Base-by-base conservation (phyloP, 768 basidiomycete genomes). In the Boletales sp. region DNA sequence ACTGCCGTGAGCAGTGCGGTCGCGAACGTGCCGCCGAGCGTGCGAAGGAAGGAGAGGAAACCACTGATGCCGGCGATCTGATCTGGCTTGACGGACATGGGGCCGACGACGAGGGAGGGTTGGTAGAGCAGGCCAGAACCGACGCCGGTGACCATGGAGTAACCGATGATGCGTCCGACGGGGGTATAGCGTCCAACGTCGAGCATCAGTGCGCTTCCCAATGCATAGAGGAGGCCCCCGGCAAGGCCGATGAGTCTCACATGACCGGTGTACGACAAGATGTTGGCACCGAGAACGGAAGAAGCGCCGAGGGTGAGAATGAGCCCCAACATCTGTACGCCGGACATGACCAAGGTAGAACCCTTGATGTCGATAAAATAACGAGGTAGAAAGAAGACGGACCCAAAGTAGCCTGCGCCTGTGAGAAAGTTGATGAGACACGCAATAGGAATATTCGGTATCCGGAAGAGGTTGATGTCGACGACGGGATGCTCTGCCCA, bases 371-470 rank as follows among this genome's bases (percentile, higher is more conserved):
- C 69, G 53, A 72, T 72, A 42, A 69, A 71, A 51, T 71, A 69
- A 35, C 67, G 70, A n/a, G 68, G 68, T 21, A 69, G 61, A 53
- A 72, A 69, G 52, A 72, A 69, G 49, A 71, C 68, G 13, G 59
- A 58, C 9, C 69, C 68, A 47, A 69, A 71, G 54, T 69, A 71
- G 17, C 68, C 69, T 13, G 70, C 70, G 39, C 70, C 68, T 0
- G 68, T 70, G 41, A 69, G 65, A 53, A 69, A 71, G 44, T 70
- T 71, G 54, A 70, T 68, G 46, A 72, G 56, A 48, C 68, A 70
- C 5, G 64, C 51, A 9, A 69, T 65, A 19, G 64, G 69, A 17
- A 70, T 72, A 27, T 72, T 70, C 2, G 65, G 64, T 54, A 67
- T 61, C 29, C 30, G 54, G 54, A 69, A 71, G 14, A 69, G 49